Base-by-base conservation (phyloP, 2,329 filamentous ascomycete species). In the Calonectria multiphialidica region DNA sequence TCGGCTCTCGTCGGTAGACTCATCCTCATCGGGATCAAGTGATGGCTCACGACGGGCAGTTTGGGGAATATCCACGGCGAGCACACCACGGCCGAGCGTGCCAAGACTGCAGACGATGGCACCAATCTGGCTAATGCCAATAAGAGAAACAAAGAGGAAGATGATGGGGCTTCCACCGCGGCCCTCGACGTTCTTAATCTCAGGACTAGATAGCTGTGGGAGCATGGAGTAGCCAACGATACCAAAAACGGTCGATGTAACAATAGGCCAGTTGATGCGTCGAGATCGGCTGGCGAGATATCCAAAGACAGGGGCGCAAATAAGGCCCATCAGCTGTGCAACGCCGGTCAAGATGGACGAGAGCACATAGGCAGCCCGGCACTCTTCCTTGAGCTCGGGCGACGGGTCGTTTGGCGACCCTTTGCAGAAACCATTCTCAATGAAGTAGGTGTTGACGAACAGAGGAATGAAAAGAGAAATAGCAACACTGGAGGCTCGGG, bases 41-140 rank as follows among this genome's bases (percentile, higher is more conserved):
- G 81, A 79, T 5, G 80, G 70, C 67, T 78, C 45, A 53, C 72
- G 75, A 5, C 69, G 73, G 3, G 72, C 76, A 1, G 77, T 75
- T 35, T 78, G 78, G 15, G 81, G 80, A 5, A 86, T 76, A 57
- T 90, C 88, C 2, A 84, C 86, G 6, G 86, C 85, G 25, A 97
- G 87, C 25, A 98, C 93, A 5, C 95, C 96, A 18, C 92, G 91
- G 44, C 95, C 95, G 3, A 99, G 89, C 1, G 97, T 91, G 1
- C 94, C 95, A n/a, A 99, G 89, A 75, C 95, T 98, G 85, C 96
- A 98, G 1, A 99, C 97, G 71, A 99, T 98, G 13, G 95, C 94
- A 2, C 96, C 97, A 73, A 99, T 98, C 83, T 99, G 97, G 79
- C 95, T 97, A 80, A 98, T 91, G 16, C 97, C 97, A 45, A 98